Conservation (phyloP, 306 rosid species). For the apple (Malus domestica) region ASM211411v1 NC_041798.1:33192501-33193000, state of each 20-base stretch:
- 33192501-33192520: neutral
- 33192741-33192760: slow-evolving; percentile 12
- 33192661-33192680: slow-evolving; percentile 14
- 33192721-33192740: slow-evolving; percentile 18
- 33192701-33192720: slow-evolving; percentile 2
- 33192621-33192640: neutral
- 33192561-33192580: neutral
- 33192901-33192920: neutral
- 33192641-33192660: neutral
- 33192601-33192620: neutral
- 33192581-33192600: neutral
- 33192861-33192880: neutral
- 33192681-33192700: slow-evolving; percentile 28
- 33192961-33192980: slow-evolving; percentile 5
- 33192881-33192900: neutral
- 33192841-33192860: neutral
- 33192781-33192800: slow-evolving; percentile 3
- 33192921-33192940: slow-evolving; percentile 5
- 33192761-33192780: slow-evolving; percentile 10
- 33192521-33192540: slow-evolving; percentile 11
- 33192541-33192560: slow-evolving; percentile 10
- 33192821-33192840: slow-evolving; percentile 9
- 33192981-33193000: neutral
- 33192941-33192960: slow-evolving; percentile 2
- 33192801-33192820: slow-evolving; percentile 7